Evolutionary conservation across 768 basidiomycete genomes (phyloP), one percentile per base, ranked within the genome.

Genomic region (Leucosporidium scottii): DNA sequence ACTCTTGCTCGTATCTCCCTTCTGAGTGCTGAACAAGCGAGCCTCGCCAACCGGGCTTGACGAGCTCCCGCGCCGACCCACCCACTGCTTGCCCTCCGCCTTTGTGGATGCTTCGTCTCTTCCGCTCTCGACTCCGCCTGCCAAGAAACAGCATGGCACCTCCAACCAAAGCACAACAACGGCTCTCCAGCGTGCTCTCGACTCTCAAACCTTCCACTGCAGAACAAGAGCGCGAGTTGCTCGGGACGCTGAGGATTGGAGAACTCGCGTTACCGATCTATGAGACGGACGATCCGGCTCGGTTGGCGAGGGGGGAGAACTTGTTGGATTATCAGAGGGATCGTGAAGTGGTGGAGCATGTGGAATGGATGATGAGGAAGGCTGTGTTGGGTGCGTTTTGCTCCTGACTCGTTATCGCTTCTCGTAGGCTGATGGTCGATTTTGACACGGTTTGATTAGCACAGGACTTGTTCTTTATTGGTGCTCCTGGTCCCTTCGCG

Each of bases 381-480:
- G 66, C 54, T 44, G 36, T 30, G 0, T 55, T 70, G 8, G 31
- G 68, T 66, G 15, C 25, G 64, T 50, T 21, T 25, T 9, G 0
- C 57, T 30, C 39, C 6, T 25, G 12, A 10, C 34, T 10, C 10
- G 34, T n/a, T n/a, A n/a, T n/a, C 34, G 34, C 34, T 34, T 4
- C 34, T 34, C 34, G 34, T 34, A 34, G 5, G 34, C 34, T 34
- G 34, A 34, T 34, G 34, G 34, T 34, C 34, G 34, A 10, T 34
- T 34, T 34, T 34, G 34, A 10, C n/a, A n/a, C n/a, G n/a, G n/a
- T n/a, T 34, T 10, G 34, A 34, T 34, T 2, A 69, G 64, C 57
- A 0, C 70, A 71, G 39, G 70, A 71, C 47, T 18, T 65, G 30
- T 71, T 67, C 66, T 44, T 67, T 31, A 27, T 71, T 12, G 61